Conservation (phyloP, 495 filamentous ascomycete genomes). For the Thozetella sp. region DNA sequence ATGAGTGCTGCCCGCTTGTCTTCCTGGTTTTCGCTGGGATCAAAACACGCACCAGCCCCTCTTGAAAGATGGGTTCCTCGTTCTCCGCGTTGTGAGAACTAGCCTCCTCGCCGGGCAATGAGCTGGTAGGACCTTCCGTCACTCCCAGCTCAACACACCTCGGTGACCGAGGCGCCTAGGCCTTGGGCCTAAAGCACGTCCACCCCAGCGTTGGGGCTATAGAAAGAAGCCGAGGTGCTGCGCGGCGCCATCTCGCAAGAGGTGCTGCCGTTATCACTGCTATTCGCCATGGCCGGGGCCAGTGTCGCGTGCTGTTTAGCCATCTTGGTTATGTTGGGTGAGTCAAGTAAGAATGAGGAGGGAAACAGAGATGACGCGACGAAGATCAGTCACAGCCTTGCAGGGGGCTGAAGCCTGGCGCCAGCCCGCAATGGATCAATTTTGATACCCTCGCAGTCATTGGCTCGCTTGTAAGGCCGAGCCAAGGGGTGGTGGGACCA, state of each 20-base stretch:
- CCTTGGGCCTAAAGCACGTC: constrained; percentile 19
- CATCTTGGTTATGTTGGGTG: constrained; percentile 20
- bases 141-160: constrained; percentile 1
- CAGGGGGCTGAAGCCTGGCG: not conserved
- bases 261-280: constrained; percentile 19
- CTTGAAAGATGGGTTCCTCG: too few species aligned
- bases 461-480: not conserved
- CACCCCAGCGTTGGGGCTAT: constrained; percentile 82
- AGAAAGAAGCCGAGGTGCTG: constrained; percentile 34
- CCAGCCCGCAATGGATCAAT: not conserved
- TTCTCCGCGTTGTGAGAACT: too few species aligned
- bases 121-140: not conserved
- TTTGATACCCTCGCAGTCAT: not conserved
- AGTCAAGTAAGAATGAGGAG: constrained; percentile 4
- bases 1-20: too few species aligned
- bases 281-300: constrained; percentile 25
- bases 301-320: constrained; percentile 12
- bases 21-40: too few species aligned
- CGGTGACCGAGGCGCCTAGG: constrained; percentile 11
- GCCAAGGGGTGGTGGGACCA: not conserved
- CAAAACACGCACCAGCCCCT: not conserved
- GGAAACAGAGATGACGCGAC: constrained; percentile 5
- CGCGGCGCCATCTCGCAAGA: constrained; percentile 23
- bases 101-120: not conserved
- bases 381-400: constrained; percentile 3